Evolutionary conservation across 306 rosid species (phyloP).

Genomic region (Castanea mollissima): DNA sequence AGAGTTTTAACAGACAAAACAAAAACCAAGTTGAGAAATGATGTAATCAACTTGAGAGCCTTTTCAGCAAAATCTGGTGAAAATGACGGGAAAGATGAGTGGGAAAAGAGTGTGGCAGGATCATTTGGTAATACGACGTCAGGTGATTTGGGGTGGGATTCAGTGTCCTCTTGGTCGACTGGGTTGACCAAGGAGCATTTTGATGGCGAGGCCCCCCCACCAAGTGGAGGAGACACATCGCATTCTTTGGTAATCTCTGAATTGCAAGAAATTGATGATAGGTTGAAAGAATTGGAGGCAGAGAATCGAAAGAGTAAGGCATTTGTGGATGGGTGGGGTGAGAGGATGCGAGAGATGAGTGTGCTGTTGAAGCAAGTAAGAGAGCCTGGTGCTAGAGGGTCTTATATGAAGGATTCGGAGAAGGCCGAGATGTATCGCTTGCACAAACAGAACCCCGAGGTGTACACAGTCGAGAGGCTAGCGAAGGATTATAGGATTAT

Average conservation of each 20-base stretch:
- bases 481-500: conserved; percentile 86
- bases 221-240: conserved; percentile 7
- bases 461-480: conserved; percentile 72
- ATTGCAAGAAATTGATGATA: conserved; percentile 61
- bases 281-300: conserved; percentile 41
- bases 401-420: conserved; percentile 84
- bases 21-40: conserved; percentile 1
- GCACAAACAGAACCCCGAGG: conserved; percentile 73
- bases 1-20: conserved; percentile 30
- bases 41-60: conserved; percentile 2
- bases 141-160: conserved; percentile 40
- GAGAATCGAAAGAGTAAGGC: conserved; percentile 47
- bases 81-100: conserved; percentile 26
- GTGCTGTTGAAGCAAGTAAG: conserved; percentile 62
- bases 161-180: conserved; percentile 64
- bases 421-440: conserved; percentile 75
- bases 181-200: conserved; percentile 75
- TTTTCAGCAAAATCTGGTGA: conserved; percentile 44
- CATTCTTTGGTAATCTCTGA: conserved; percentile 29
- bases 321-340: conserved; percentile 59
- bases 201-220: conserved; percentile 51
- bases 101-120: conserved; percentile 33
- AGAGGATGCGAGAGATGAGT: conserved; percentile 49
- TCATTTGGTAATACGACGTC: conserved; percentile 19
- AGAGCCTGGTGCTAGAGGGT: conserved; percentile 90